phyloP scores from a whole-genome alignment of 306 rosid genomes.

The Vicia faba region DNA sequence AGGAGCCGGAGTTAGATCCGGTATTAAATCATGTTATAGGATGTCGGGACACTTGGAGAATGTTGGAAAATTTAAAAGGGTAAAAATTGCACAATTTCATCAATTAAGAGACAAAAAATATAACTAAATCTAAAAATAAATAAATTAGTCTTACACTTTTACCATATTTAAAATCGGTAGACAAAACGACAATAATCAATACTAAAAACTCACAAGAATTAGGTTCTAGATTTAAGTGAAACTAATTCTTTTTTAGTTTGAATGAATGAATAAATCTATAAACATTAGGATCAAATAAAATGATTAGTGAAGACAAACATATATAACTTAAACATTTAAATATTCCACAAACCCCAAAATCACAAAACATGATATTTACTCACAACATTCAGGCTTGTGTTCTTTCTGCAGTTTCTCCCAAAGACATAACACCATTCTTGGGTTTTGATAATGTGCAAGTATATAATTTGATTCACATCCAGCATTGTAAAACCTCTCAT shows the following conservation, averaged over 20 bases:
- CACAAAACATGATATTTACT: constrained; percentile 46
- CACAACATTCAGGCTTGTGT: constrained; percentile 67
- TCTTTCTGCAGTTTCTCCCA: constrained; percentile 90
- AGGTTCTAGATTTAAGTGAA: background rate
- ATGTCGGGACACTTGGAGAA: no score
- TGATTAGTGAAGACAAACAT: constrained; percentile 3
- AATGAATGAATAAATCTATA: constrained; percentile 46
- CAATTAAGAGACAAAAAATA: no score
- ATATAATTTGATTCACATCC: constrained; percentile 78
- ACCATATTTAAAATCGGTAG: no score
- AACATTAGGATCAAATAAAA: constrained; percentile 26
- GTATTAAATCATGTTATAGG: no score
- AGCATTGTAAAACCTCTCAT: constrained; percentile 79
- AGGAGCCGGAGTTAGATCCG: no score
- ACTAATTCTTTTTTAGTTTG: constrained; percentile 8
- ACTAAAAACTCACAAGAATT: no score
- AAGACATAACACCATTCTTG: constrained; percentile 81
- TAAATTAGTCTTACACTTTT: no score
- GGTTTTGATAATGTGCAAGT: constrained; percentile 87
- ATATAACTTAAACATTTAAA: constrained; percentile 15
- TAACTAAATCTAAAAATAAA: no score
- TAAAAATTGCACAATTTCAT: no score
- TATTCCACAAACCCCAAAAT: background rate
- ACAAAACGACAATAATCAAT: no score
- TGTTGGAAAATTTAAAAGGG: no score